Percentiles rank a stretch among this genome's conserved stretches.
Conservation (phyloP, 2,329 filamentous ascomycete species). For the Xylaria sp. region DNA sequence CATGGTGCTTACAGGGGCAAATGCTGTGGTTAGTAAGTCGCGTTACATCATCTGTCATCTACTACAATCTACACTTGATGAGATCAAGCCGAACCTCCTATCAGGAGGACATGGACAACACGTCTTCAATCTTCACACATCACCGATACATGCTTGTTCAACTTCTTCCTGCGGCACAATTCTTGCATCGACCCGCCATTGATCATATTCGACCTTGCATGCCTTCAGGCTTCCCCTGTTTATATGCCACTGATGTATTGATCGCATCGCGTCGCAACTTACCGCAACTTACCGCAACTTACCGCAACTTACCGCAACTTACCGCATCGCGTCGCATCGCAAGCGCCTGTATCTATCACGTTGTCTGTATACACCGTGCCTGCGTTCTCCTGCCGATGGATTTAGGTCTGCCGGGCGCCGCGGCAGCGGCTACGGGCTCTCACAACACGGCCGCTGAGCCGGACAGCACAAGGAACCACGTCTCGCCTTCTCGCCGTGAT, state of each 20-base stretch:
- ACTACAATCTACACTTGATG: neutral
- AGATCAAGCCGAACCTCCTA: too few relatives aligned
- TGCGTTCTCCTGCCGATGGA: conserved; percentile 48
- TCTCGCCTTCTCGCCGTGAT: conserved; percentile 58
- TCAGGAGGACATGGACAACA: neutral
- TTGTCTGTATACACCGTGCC: neutral
- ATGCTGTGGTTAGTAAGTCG: neutral
- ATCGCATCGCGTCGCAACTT: neutral
- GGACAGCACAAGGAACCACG: conserved; percentile 29
- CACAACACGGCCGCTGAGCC: conserved; percentile 43
- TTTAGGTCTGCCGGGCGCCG: conserved; percentile 50
- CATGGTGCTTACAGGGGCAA: neutral
- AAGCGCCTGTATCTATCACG: neutral
- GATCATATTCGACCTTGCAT: neutral
- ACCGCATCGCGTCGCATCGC: neutral
- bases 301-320: neutral
- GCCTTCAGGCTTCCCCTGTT: too few relatives aligned
- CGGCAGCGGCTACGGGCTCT: conserved; percentile 30
- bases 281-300: too few relatives aligned
- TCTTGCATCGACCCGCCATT: neutral
- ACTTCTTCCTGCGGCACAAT: neutral
- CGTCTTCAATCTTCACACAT: neutral
- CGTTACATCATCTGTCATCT: conserved; percentile 21
- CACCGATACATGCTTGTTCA: neutral
- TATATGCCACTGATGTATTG: neutral